These are phyloP conservation scores for Rhexocercosporidium sp. DNA, from an alignment of 2,329 filamentous ascomycete genomes.

Conservation along the genomic window DNA sequence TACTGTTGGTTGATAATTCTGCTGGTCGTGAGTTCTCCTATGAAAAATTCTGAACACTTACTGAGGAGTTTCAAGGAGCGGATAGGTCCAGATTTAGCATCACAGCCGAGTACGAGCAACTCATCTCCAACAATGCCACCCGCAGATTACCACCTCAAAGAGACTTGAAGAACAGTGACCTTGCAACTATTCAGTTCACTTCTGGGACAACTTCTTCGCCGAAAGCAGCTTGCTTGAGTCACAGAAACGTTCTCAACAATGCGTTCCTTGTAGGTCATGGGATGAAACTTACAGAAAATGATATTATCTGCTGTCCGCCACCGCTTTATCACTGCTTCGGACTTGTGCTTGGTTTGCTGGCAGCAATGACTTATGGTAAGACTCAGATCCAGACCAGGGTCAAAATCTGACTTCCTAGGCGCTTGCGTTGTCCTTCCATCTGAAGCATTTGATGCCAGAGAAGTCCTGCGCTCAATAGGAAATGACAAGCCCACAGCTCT, in stretches of 20 bases:
- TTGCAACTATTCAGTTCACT: constrained; percentile 21
- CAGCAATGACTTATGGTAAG: constrained; percentile 68
- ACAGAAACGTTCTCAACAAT: constrained; percentile 39
- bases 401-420: constrained; percentile 40
- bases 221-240: constrained; percentile 18
- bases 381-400: background rate
- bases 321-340: constrained; percentile 89
- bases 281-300: constrained; percentile 63
- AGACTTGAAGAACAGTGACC: constrained; percentile 51
- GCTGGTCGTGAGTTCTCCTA: background rate
- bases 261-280: constrained; percentile 31
- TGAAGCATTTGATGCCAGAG: constrained; percentile 72
- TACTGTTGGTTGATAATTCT: constrained; percentile 8
- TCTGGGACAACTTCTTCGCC: constrained; percentile 21
- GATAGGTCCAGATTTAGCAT: constrained; percentile 52
- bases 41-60: background rate
- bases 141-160: constrained; percentile 55
- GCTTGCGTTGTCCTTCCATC: constrained; percentile 77
- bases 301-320: constrained; percentile 80
- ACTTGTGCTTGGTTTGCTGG: constrained; percentile 75
- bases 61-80: constrained; percentile 59
- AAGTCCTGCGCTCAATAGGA: constrained; percentile 69
- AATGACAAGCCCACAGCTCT: constrained; percentile 74
- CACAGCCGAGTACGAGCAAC: background rate
- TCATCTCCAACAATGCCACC: constrained; percentile 37